Evolutionary conservation across 345 rosid species (phyloP).

Genomic region (Brassica incana): DNA sequence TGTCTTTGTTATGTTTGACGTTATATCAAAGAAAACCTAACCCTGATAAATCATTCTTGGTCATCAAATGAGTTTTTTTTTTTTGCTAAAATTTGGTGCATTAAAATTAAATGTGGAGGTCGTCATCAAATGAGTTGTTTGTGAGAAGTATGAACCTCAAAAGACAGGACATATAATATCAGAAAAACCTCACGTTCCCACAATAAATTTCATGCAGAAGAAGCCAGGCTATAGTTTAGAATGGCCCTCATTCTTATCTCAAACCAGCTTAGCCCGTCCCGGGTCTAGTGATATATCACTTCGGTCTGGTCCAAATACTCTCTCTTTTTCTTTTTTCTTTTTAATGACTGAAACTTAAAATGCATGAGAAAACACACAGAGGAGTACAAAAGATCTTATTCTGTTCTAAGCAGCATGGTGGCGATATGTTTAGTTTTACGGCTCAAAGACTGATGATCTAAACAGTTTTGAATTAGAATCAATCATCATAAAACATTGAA

Average conservation of each 20-base stretch:
- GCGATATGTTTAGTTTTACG: background rate
- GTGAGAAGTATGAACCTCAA: background rate
- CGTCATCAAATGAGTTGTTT: background rate
- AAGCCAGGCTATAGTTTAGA: slow-evolving; percentile 31
- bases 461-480: background rate
- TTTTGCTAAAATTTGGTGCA: too few relatives aligned
- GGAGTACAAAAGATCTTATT: background rate
- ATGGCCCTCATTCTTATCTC: slow-evolving; percentile 34
- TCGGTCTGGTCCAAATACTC: slow-evolving; percentile 16
- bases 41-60: background rate
- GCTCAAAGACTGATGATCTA: background rate
- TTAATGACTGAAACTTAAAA: background rate
- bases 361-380: background rate
- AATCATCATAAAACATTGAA: background rate
- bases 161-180: slow-evolving; percentile 4
- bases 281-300: slow-evolving; percentile 14
- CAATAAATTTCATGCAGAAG: slow-evolving; percentile 31
- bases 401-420: background rate
- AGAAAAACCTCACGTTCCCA: slow-evolving; percentile 25
- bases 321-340: background rate
- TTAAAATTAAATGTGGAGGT: background rate
- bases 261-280: slow-evolving; percentile 29
- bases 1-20: background rate
- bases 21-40: slow-evolving; percentile 1
- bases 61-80: background rate